Evolutionary conservation across 208 protist species (phyloP), one percentile per base, ranked within the genome.

Genomic region (Kentomonas sorsogonicus): DNA sequence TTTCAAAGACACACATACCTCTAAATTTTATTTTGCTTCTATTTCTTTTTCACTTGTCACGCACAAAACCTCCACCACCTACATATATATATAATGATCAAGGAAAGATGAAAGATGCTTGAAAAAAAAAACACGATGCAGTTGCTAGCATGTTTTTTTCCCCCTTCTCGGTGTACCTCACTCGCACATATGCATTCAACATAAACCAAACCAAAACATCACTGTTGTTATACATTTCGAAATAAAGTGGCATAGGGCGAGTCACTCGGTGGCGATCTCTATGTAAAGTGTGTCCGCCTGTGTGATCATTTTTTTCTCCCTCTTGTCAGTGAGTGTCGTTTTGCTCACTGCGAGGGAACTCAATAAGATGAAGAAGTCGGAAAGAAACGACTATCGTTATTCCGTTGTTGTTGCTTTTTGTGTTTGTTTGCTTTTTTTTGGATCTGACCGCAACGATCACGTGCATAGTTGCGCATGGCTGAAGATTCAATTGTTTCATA

Each of bases 391-490:
- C 33, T 15, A 11, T 5, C 11, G 33, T 38, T 38, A 38, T 38
- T 7, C 40, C 40, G 5, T 46, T 46, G 34, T 39, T 23, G 6
- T 46, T 16, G 11, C n/a, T 46, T 46, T 39, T 7, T 39, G 34
- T 46, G 11, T 46, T 46, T 46, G n/a, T 23, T 46, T 46, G 11
- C n/a, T 46, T 18, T 46, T 23, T 46, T 46, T 46, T 46, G 7
- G 34, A 39, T 39, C 10, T 15, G 34, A 16, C 10, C 34, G 34
- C 34, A 39, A n/a, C n/a, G 33, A 18, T 31, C 39, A 44, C 9
- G 40, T 2, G 33, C 40, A 11, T 56, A 56, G 47, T n/a, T n/a
- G n/a, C n/a, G n/a, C n/a, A n/a, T n/a, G n/a, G n/a, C n/a, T n/a
- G n/a, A n/a, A n/a, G n/a, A n/a, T n/a, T n/a, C n/a, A n/a, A n/a